Conservation (phyloP, 768 basidiomycete genomes). For the Psilocybe cubensis region DNA sequence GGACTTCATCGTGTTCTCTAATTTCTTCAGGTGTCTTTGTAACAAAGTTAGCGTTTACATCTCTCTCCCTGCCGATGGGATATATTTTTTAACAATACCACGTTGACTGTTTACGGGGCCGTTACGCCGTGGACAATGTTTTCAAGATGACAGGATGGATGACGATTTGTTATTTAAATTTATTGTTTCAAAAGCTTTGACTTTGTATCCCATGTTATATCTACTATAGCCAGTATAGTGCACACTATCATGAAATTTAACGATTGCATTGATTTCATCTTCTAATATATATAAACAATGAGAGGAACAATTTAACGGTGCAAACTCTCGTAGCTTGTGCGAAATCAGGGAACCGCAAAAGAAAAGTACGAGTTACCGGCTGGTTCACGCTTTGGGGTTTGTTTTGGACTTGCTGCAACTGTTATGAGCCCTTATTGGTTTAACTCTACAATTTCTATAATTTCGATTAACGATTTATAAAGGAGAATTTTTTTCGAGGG, state of each 20-base stretch:
- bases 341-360: too few species aligned
- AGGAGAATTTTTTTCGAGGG: too few species aligned
- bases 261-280: not conserved
- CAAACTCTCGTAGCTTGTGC: too few species aligned
- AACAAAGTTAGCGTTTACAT: not conserved
- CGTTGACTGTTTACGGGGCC: not conserved
- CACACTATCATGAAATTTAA: not conserved
- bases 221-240: not conserved
- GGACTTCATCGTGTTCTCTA: conserved; percentile 28
- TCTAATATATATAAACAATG: too few species aligned
- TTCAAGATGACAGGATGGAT: not conserved
- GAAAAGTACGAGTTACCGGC: too few species aligned
- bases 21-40: not conserved
- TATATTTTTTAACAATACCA: not conserved
- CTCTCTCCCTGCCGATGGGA: not conserved
- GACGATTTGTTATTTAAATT: not conserved
- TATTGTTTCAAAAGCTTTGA: not conserved
- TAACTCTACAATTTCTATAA: too few species aligned
- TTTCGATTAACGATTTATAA: too few species aligned
- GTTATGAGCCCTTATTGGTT: too few species aligned
- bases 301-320: too few species aligned
- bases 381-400: too few species aligned
- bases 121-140: not conserved
- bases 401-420: too few species aligned
- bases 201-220: not conserved